These are phyloP conservation scores for Nothophaeocryptopus gaeumannii DNA, from an alignment of 2,329 filamentous ascomycete genomes.

Conservation along the genomic window DNA sequence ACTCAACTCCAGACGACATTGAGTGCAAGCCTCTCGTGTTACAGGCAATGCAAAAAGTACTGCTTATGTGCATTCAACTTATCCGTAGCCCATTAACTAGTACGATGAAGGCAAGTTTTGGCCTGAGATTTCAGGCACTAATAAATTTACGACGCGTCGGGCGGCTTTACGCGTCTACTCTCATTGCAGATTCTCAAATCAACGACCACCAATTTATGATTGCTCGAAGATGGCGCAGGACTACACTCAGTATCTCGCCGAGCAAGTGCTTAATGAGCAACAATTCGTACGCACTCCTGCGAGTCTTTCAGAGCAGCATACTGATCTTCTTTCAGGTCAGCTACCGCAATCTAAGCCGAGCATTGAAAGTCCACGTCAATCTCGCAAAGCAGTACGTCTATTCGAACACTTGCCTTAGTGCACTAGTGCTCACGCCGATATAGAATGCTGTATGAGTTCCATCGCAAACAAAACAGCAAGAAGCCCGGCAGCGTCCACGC, in stretches of 20 bases:
- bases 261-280: slow-evolving; percentile 72
- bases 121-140: no score
- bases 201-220: background rate
- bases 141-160: no score
- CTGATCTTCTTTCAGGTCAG: slow-evolving; percentile 61
- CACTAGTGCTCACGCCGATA: slow-evolving; percentile 23
- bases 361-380: slow-evolving; percentile 79
- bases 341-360: slow-evolving; percentile 80
- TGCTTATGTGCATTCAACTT: no score
- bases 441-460: slow-evolving; percentile 85
- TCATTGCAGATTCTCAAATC: no score
- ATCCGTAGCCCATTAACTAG: no score
- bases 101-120: no score
- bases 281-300: slow-evolving; percentile 36
- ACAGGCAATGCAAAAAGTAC: no score
- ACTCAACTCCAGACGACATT: no score
- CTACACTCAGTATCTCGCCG: slow-evolving; percentile 70
- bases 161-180: no score
- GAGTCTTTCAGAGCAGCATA: background rate
- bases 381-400: slow-evolving; percentile 75
- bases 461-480: slow-evolving; percentile 72
- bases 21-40: no score
- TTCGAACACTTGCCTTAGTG: background rate
- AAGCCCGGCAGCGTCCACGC: slow-evolving; percentile 75
- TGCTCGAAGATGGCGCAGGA: slow-evolving; percentile 45